Evolutionary conservation across 495 filamentous ascomycete species (phyloP), one percentile per base, ranked within the genome.

Genomic region (Daldinia caldariorum): DNA sequence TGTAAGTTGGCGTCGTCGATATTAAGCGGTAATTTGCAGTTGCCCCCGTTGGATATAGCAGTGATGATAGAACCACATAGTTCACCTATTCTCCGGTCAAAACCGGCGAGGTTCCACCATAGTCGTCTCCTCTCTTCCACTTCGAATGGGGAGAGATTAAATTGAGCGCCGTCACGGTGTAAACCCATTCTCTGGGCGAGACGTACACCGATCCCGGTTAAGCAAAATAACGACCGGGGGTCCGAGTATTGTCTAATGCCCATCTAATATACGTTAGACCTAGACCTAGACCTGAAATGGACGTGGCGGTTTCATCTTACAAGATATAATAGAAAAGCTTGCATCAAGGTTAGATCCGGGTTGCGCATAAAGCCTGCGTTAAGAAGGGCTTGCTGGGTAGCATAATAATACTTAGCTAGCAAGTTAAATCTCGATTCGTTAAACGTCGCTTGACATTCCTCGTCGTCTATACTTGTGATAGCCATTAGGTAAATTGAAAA

Each of bases 101-200:
- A 83, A 20, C 85, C 79, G 59, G 86, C 85, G 7, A 92, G 78
- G 70, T 89, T 89, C 89, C 89, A 92, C 91, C 91, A 93, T 4
- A 92, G 74, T 20, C 90, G 82, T 54, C 90, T 79, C 16, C 91
- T 82, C 76, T 88, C 84, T 77, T 93, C 91, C 2, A 85, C 83
- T 59, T 93, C 89, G 70, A 92, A 91, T 4, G 88, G 85, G 0
- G 88, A 83, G 1, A 91, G 79, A n/a, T 81, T 80, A 54, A 87
- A 88, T 63, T 85, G 83, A 39, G 79, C 75, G 3, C 87, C 89
- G 67, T 92, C 90, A 20, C 88, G 80, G 62, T 93, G 89, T 26
- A 92, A 83, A 20, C 85, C 89, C 22, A 92, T 78, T 9, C 88
- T 85, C 73, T 92, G 89, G 1, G 85, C 89, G 26, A 91, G 86